Conservation (phyloP, 108 stramenopile species). For the Craspedostauros australis region DNA sequence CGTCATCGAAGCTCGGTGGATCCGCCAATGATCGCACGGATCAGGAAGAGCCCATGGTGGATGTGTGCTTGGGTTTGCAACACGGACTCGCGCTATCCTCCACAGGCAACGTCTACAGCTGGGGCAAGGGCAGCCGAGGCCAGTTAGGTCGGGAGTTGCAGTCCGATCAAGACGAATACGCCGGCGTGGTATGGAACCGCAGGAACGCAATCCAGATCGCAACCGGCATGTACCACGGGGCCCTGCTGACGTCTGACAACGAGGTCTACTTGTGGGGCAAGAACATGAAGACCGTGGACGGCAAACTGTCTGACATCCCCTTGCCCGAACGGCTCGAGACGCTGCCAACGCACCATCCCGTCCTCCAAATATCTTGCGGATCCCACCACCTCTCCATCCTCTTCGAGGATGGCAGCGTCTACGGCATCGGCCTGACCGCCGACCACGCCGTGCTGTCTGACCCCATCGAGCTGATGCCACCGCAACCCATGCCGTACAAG, state of each 20-base stretch:
- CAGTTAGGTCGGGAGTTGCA: slow-evolving; percentile 62
- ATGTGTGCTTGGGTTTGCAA: slow-evolving; percentile 81
- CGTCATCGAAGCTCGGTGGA: too few relatives aligned
- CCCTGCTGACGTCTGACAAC: slow-evolving; percentile 48
- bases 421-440: slow-evolving; percentile 73
- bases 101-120: slow-evolving; percentile 68
- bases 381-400: slow-evolving; percentile 80
- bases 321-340: slow-evolving; percentile 51
- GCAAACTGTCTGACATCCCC: slow-evolving; percentile 30
- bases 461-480: slow-evolving; percentile 62
- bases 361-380: slow-evolving; percentile 63
- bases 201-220: too few relatives aligned
- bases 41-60: slow-evolving; percentile 58
- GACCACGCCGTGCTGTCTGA: slow-evolving; percentile 54
- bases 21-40: slow-evolving; percentile 9
- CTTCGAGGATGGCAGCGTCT: slow-evolving; percentile 78
- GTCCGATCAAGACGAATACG: slow-evolving; percentile 27
- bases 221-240: slow-evolving; percentile 74
- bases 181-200: slow-evolving; percentile 32
- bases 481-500: slow-evolving; percentile 49
- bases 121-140: slow-evolving; percentile 84
- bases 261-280: slow-evolving; percentile 81
- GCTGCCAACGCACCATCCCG: slow-evolving; percentile 38
- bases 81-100: slow-evolving; percentile 77
- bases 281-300: slow-evolving; percentile 28